Percentiles rank a stretch among this genome's conserved stretches.
phyloP scores from a whole-genome alignment of 164 flowering plant genomes.

The Macadamia integrifolia region DNA sequence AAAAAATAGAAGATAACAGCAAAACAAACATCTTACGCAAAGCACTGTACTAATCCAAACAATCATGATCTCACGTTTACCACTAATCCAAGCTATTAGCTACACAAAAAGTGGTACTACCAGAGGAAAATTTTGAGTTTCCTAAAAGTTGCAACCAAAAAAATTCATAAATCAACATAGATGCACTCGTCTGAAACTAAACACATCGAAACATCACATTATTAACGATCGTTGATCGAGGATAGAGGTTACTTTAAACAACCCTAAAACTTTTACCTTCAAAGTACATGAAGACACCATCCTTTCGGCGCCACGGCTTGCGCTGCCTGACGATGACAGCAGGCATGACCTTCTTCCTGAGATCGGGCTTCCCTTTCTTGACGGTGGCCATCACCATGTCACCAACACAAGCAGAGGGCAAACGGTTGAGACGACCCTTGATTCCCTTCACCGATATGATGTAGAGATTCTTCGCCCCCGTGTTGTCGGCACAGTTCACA shows the following conservation, averaged over 20 bases:
- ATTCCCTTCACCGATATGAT: conserved; percentile 77
- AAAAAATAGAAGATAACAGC: too few species aligned
- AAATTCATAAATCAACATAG: too few species aligned
- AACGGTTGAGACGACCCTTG: conserved; percentile 65
- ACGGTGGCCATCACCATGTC: conserved; percentile 90
- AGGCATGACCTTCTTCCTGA: conserved; percentile 80
- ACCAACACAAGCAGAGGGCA: conserved; percentile 78
- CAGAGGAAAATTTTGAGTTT: too few species aligned
- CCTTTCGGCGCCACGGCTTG: conserved; percentile 87
- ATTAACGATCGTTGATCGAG: too few species aligned
- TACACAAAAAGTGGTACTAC: too few species aligned
- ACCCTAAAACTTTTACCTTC: conserved; percentile 35
- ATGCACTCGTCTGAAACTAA: too few species aligned
- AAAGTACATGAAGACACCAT: conserved; percentile 73
- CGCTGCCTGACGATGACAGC: conserved; percentile 80
- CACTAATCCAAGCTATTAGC: too few species aligned
- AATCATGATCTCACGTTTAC: too few species aligned
- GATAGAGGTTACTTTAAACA: not conserved
- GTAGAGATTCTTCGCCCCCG: conserved; percentile 78
- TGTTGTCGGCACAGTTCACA: conserved; percentile 79
- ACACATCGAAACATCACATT: too few species aligned
- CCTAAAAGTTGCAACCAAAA: too few species aligned
- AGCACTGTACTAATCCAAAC: too few species aligned
- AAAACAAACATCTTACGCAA: too few species aligned
- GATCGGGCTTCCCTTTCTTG: conserved; percentile 83